Percentiles rank a stretch among this genome's conserved stretches.
phyloP scores from a whole-genome alignment of 2,329 filamentous ascomycete genomes.

The Apiospora rasikravindrae region DNA sequence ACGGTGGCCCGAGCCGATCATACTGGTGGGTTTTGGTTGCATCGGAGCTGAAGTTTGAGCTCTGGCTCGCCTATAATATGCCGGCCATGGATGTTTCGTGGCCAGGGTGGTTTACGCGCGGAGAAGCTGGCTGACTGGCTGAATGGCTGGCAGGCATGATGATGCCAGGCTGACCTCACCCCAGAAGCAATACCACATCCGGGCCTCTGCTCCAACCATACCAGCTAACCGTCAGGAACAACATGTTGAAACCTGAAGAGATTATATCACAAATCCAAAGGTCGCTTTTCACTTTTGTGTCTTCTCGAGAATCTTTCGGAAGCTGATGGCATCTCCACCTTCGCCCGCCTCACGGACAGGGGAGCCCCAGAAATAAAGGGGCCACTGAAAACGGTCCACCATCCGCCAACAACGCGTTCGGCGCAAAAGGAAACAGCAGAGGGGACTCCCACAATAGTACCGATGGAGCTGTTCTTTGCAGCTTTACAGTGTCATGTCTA shows the following conservation, averaged over 20 bases:
- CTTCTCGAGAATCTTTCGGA: neutral
- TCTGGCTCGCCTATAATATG: neutral
- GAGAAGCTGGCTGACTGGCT: neutral
- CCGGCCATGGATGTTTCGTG: neutral
- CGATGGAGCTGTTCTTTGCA: neutral
- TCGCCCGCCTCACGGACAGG: neutral
- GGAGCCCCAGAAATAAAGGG: neutral
- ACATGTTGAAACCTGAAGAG: neutral
- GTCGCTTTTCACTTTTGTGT: neutral
- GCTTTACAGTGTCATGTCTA: neutral
- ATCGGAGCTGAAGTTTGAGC: neutral
- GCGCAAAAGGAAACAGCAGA: conserved; percentile 9
- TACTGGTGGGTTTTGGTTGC: neutral
- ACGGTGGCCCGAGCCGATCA: neutral
- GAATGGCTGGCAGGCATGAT: neutral
- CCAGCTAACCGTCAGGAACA: too few relatives aligned
- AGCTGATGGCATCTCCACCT: neutral
- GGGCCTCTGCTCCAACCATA: neutral
- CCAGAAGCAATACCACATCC: neutral
- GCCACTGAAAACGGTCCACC: neutral
- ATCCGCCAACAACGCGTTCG: neutral
- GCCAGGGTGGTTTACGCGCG: neutral
- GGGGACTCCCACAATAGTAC: neutral
- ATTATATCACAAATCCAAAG: neutral
- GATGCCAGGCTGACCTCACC: conserved; percentile 2